Evolutionary conservation across 257 asterid genomes (phyloP).

Genomic region (Haberlea rhodopensis): DNA sequence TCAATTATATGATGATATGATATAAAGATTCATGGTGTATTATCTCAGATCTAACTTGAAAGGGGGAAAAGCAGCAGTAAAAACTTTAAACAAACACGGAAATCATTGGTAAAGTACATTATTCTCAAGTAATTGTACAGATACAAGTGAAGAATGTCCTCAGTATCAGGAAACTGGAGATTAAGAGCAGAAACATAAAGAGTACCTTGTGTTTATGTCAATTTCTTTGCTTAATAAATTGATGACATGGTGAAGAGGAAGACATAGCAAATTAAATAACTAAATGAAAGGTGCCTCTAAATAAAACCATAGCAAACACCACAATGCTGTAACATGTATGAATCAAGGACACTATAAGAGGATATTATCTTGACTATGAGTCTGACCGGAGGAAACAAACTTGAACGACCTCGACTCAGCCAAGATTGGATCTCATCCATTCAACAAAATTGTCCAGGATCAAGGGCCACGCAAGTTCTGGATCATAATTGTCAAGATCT

Average conservation of each 20-base stretch:
- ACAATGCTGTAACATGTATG: too few relatives aligned
- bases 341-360: neutral
- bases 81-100: neutral
- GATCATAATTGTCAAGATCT: slow-evolving; percentile 47
- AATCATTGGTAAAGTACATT: neutral
- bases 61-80: neutral
- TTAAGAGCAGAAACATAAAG: neutral
- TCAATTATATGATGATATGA: neutral
- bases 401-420: slow-evolving; percentile 23
- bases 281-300: neutral
- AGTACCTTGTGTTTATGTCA: neutral
- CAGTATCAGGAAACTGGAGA: neutral
- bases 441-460: slow-evolving; percentile 61
- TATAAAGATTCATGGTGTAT: too few relatives aligned
- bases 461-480: slow-evolving; percentile 58
- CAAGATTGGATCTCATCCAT: slow-evolving; percentile 44
- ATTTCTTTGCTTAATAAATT: too few relatives aligned
- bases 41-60: neutral
- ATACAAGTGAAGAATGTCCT: neutral
- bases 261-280: neutral
- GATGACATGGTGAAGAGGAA: neutral
- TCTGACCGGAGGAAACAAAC: neutral
- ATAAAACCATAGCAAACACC: neutral
- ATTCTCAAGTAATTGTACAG: neutral
- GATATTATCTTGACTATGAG: neutral